A percentile compares a stretch with the other conserved stretches of the same genome.
phyloP scores from a whole-genome alignment of 1,284 basidiomycete species.

The Malassezia vespertilionis region DNA sequence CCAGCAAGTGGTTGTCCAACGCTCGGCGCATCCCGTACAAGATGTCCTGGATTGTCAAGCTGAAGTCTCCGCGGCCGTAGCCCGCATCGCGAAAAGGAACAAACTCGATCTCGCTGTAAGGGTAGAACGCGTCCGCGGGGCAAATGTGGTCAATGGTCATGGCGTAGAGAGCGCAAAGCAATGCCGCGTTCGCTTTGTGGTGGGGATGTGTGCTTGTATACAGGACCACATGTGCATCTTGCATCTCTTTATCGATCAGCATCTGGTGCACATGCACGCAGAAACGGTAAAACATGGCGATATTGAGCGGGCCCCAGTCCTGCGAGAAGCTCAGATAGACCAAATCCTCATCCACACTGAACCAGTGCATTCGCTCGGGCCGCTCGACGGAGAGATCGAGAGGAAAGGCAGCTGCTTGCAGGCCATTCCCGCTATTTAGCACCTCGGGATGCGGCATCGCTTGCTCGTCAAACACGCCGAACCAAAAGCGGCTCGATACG shows the following conservation, averaged over 20 bases:
- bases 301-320: slow-evolving; percentile 58
- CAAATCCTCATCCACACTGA: slow-evolving; percentile 70
- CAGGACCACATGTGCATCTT: slow-evolving; percentile 62
- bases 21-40: slow-evolving; percentile 93
- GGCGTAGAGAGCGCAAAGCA: slow-evolving; percentile 74
- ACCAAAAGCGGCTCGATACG: slow-evolving; percentile 35
- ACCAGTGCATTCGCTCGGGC: slow-evolving; percentile 30
- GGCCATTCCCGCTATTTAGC: slow-evolving; percentile 21
- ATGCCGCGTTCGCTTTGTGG: slow-evolving; percentile 81
- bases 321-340: slow-evolving; percentile 72
- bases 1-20: slow-evolving; percentile 72
- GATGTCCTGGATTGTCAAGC: slow-evolving; percentile 72
- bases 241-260: slow-evolving; percentile 21
- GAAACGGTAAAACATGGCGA: slow-evolving; percentile 55
- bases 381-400: slow-evolving; percentile 19
- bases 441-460: slow-evolving; percentile 18
- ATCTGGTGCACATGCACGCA: slow-evolving; percentile 63
- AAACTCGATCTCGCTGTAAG: slow-evolving; percentile 57
- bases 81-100: slow-evolving; percentile 87
- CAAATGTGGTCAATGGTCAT: slow-evolving; percentile 82
- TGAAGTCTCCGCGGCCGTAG: slow-evolving; percentile 80
- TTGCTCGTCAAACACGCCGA: slow-evolving; percentile 25
- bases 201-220: slow-evolving; percentile 77
- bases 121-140: slow-evolving; percentile 91
- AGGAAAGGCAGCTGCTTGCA: slow-evolving; percentile 13